Evolutionary conservation across 2,329 filamentous ascomycete species (phyloP).

Genomic region (Hymenoscyphus infarciens): DNA sequence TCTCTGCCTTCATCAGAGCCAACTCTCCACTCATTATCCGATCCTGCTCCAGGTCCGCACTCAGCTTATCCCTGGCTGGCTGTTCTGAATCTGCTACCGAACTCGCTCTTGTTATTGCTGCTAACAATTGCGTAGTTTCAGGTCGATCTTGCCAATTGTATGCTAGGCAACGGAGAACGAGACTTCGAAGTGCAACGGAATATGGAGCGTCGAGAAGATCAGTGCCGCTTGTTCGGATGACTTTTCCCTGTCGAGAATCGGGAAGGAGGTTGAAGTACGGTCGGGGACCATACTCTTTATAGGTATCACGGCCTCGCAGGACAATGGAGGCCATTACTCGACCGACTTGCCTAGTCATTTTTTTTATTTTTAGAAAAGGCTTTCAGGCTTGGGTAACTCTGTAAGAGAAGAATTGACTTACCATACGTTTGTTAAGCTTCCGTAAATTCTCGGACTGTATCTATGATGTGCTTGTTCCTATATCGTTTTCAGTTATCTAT

Average conservation of each 20-base stretch:
- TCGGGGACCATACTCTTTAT: not conserved
- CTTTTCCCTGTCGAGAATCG: not conserved
- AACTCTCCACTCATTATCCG: too few species aligned
- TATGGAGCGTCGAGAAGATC: constrained; percentile 2
- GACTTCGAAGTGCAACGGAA: not conserved
- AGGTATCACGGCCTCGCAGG: not conserved
- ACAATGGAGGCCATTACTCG: not conserved
- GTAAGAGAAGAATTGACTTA: not conserved
- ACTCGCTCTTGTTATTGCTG: not conserved
- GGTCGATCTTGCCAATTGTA: not conserved
- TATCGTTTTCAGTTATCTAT: not conserved
- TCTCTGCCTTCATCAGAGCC: too few species aligned
- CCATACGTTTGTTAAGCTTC: not conserved
- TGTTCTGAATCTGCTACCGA: not conserved
- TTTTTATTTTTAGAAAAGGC: not conserved
- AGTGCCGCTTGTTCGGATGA: not conserved
- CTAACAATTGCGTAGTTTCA: not conserved
- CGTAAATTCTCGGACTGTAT: not conserved
- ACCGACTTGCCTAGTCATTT: not conserved
- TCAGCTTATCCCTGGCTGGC: not conserved
- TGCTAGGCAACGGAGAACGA: not conserved
- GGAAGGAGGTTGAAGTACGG: not conserved
- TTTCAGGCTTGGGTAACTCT: not conserved
- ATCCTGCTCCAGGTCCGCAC: too few species aligned
- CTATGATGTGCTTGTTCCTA: not conserved